Percentiles rank a stretch among this genome's conserved stretches.
These are phyloP conservation scores for Tetracentron sinense DNA, from an alignment of 164 flowering plant species.

Conservation along the genomic window DNA sequence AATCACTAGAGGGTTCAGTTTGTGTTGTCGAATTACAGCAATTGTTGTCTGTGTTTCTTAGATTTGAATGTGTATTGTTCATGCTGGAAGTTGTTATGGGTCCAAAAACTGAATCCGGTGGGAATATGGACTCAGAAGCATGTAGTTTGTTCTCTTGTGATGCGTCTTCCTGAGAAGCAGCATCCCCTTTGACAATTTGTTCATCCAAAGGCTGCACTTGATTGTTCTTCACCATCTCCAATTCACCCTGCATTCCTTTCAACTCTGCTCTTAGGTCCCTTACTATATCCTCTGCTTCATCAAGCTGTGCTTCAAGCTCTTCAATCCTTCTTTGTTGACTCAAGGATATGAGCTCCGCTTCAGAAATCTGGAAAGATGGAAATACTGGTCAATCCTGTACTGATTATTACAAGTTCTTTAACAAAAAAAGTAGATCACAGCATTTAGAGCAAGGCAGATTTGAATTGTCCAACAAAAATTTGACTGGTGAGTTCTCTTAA, in stretches of 20 bases:
- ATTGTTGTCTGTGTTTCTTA: conserved; percentile 15
- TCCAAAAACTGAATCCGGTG: conserved; percentile 15
- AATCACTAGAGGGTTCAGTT: conserved; percentile 13
- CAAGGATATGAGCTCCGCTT: conserved; percentile 39
- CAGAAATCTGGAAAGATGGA: conserved; percentile 31
- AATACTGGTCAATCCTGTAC: neutral
- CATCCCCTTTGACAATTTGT: neutral
- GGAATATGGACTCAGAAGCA: conserved; percentile 18
- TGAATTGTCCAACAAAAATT: neutral
- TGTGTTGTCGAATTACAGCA: conserved; percentile 12
- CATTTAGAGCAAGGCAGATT: neutral
- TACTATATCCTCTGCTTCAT: conserved; percentile 54
- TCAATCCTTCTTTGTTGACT: conserved; percentile 38
- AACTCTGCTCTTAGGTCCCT: conserved; percentile 43
- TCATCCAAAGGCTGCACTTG: conserved; percentile 1
- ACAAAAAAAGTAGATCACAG: neutral
- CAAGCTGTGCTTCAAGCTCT: conserved; percentile 62
- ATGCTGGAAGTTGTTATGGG: conserved; percentile 19
- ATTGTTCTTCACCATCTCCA: conserved; percentile 27
- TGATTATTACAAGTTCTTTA: neutral
- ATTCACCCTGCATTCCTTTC: conserved; percentile 17
- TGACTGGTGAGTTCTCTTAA: no score
- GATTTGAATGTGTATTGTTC: conserved; percentile 18
- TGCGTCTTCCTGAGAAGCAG: conserved; percentile 14
- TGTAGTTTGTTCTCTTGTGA: conserved; percentile 19